phyloP scores from a whole-genome alignment of 2,329 filamentous ascomycete species.

The Phaeophleospora eucalypticola region DNA sequence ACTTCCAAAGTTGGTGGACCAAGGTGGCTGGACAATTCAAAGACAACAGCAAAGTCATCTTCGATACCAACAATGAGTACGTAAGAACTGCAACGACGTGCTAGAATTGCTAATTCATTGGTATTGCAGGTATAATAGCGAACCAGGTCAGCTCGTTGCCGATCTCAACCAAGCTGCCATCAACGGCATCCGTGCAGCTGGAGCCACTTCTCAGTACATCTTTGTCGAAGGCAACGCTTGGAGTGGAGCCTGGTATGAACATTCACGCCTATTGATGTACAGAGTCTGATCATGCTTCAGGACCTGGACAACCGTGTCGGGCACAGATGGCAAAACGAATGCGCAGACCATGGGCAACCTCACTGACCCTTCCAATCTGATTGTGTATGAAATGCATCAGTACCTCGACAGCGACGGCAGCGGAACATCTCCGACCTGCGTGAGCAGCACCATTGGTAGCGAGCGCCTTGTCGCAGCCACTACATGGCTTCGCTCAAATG shows the following conservation, averaged over 20 bases:
- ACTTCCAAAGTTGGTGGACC: slow-evolving; percentile 44
- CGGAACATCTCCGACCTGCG: slow-evolving; percentile 49
- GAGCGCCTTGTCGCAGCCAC: slow-evolving; percentile 51
- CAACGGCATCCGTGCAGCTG: slow-evolving; percentile 42
- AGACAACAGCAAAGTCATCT: slow-evolving; percentile 41
- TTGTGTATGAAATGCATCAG: slow-evolving; percentile 61
- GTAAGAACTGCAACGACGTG: slow-evolving; percentile 45
- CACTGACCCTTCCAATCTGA: slow-evolving; percentile 50
- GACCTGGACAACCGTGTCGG: slow-evolving; percentile 41
- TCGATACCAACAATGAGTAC: slow-evolving; percentile 50
- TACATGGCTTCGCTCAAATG: slow-evolving; percentile 51
- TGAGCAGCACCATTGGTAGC: slow-evolving; percentile 50
- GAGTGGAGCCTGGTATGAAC: slow-evolving; percentile 38
- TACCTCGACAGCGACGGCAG: slow-evolving; percentile 56
- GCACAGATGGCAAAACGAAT: slow-evolving; percentile 41
- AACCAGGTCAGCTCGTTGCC: no score
- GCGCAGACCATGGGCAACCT: slow-evolving; percentile 43
- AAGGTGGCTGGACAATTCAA: slow-evolving; percentile 39
- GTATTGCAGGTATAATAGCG: no score
- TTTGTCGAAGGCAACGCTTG: slow-evolving; percentile 56
- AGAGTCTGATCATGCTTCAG: not conserved
- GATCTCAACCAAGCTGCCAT: slow-evolving; percentile 48
- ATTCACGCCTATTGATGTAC: not conserved
- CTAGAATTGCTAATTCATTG: slow-evolving; percentile 38
- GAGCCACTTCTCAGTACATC: slow-evolving; percentile 51